Percentiles rank a stretch among this genome's conserved stretches.
Conservation (phyloP, 140 eudicot genomes). For the Flaveria floridana region DNA sequence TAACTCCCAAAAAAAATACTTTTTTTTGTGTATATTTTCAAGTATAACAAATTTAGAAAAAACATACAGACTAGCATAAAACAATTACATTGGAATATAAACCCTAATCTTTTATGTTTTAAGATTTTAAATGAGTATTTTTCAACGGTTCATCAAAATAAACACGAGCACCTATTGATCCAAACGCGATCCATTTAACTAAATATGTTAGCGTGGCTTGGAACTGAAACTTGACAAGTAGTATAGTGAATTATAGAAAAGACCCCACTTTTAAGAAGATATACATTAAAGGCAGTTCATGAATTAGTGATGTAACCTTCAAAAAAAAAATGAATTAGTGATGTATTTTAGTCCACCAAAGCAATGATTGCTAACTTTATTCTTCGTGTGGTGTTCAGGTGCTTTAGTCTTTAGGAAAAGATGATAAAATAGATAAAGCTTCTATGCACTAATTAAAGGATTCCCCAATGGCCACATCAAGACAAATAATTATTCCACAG, state of each 20-base stretch:
- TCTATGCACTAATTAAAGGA: conserved; percentile 5
- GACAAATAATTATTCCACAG: conserved; percentile 29
- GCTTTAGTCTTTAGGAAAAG: conserved; percentile 11
- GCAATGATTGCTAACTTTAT: conserved; percentile 33
- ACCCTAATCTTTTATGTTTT: no score
- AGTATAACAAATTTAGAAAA: no score
- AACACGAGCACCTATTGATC: background rate
- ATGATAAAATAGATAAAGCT: background rate
- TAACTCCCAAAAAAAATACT: no score
- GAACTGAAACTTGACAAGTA: background rate
- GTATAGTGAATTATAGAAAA: background rate
- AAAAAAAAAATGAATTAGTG: background rate
- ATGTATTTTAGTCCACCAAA: background rate
- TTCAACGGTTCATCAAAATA: no score
- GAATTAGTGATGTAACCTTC: background rate
- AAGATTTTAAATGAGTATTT: no score
- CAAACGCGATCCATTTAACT: no score
- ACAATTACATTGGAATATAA: background rate
- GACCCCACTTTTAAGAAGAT: background rate
- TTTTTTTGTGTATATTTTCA: no score
- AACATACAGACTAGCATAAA: background rate
- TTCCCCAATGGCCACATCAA: conserved; percentile 28
- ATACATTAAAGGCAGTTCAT: background rate
- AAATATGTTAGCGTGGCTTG: no score
- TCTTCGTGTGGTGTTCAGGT: conserved; percentile 5